Evolutionary conservation across 2,329 filamentous ascomycete genomes (phyloP), one percentile per base, ranked within the genome.

Genomic region (Purpureocillium lavendulum): DNA sequence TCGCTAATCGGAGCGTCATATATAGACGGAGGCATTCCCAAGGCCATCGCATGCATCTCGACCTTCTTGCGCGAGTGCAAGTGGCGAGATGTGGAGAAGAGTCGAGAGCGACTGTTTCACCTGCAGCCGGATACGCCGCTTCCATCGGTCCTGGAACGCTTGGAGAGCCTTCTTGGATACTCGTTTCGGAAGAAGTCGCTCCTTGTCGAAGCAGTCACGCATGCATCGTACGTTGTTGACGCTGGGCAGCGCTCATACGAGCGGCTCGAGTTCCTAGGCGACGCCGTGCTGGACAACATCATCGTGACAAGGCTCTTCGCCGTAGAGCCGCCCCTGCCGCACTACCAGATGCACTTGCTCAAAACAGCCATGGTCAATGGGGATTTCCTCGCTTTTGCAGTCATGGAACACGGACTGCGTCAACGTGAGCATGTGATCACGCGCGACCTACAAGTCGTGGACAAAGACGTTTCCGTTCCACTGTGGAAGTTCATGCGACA

Each of bases 191-290:
- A 85, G 49, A 78, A 80, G 46, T 55, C 69, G 0, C 65, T 95
- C 1, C 69, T 96, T 1, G 53, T 84, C 0, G 86, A 96, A 61
- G 84, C 89, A 3, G 67, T 90, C 36, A 95, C 88, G 0, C 89
- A 96, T 53, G 67, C 77, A 0, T 89, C 85, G 0, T 66, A 66
- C 24, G 59, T 63, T 13, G 65, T 71, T 4, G 66, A 67, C 3
- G 68, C 61, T 16, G 42, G 45, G 2, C 44, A 47, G 12, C 49
- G 53, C 34, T 62, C 64, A 0, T 71, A 78, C 11, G 84, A 96
- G 48, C 76, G 88, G 0, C 72, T 96, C 1, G 90, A 96, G 54
- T 95, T 92, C 51, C 65, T 96, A 0, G 90, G 90, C 1, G 90
- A 97, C 50, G 77, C 87, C 0, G 68, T 96, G 3, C 75, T 97